Evolutionary conservation across 2,329 filamentous ascomycete species (phyloP).

Genomic region (Cytospora chrysosperma): DNA sequence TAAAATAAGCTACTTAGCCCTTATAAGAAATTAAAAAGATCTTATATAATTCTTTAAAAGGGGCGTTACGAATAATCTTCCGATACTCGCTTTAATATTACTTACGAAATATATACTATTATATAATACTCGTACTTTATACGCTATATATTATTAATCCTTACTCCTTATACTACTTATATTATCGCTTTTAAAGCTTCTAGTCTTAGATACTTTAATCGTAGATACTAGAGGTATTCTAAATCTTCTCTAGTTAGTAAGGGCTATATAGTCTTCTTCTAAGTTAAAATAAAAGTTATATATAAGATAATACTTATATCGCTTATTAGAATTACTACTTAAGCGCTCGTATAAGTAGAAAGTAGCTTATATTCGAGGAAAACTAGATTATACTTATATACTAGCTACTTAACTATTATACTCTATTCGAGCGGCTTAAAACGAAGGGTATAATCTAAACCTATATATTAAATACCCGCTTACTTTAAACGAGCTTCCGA

Average conservation of each 20-base stretch:
- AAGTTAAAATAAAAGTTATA: neutral
- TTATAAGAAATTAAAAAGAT: no score
- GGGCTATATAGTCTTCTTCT: neutral
- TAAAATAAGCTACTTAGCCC: no score
- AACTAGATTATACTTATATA: neutral
- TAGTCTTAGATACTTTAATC: neutral
- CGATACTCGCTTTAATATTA: no score
- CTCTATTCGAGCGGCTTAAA: neutral
- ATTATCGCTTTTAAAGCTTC: neutral
- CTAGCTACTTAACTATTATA: neutral
- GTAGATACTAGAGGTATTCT: neutral
- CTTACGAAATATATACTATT: neutral
- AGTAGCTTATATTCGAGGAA: neutral
- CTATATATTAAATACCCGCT: neutral
- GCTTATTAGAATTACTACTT: neutral
- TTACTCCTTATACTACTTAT: neutral
- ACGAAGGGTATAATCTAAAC: neutral
- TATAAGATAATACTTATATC: neutral
- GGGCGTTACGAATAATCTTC: no score
- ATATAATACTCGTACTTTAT: neutral
- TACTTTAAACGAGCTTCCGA: neutral
- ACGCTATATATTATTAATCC: neutral
- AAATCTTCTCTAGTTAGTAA: neutral
- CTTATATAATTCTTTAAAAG: no score
- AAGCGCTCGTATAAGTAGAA: neutral